These are phyloP conservation scores for Salvia splendens DNA, from an alignment of 257 asterid species.

Conservation along the genomic window DNA sequence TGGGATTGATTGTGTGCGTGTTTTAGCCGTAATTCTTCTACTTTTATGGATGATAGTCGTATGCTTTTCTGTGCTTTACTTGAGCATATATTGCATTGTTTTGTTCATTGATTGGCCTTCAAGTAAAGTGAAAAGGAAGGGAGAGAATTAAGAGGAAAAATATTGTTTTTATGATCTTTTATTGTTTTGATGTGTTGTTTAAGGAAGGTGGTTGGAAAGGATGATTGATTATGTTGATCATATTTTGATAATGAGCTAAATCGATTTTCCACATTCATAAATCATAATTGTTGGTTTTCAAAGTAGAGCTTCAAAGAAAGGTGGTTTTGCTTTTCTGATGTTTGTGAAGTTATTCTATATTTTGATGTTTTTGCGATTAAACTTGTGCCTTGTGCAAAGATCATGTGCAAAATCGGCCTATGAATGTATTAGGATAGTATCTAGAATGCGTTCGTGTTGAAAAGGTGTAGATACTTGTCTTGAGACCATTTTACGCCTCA, in stretches of 20 bases:
- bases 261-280: neutral
- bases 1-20: neutral
- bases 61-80: neutral
- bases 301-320: neutral
- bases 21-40: slow-evolving; percentile 10
- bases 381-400: neutral
- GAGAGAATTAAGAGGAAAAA: neutral
- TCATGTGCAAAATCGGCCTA: neutral
- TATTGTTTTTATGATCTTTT: neutral
- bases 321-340: neutral
- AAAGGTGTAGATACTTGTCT: neutral
- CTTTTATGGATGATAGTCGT: slow-evolving; percentile 15
- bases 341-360: neutral
- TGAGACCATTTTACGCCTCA: neutral
- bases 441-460: slow-evolving; percentile 2
- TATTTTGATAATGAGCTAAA: slow-evolving; percentile 5
- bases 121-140: slow-evolving; percentile 2
- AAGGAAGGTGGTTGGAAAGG: neutral
- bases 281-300: neutral
- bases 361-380: neutral
- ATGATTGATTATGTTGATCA: neutral
- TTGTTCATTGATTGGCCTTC: slow-evolving; percentile 4
- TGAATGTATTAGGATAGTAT: neutral
- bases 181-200: neutral
- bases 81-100: neutral